These are phyloP conservation scores for Trichoderma gamsii DNA, from an alignment of 495 filamentous ascomycete genomes.

Conservation along the genomic window DNA sequence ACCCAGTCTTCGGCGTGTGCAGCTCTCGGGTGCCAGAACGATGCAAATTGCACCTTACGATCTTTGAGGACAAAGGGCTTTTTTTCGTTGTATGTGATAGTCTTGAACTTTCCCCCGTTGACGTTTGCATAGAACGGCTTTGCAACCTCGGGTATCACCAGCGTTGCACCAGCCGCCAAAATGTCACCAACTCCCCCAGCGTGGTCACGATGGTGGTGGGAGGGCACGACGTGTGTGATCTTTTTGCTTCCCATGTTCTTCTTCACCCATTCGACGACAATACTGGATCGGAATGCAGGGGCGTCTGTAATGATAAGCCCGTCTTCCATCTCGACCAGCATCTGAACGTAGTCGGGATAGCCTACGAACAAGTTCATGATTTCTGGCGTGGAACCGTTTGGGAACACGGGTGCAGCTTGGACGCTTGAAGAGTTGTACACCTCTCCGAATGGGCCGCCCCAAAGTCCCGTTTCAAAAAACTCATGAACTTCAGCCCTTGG, in stretches of 20 bases:
- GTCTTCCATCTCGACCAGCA: background rate
- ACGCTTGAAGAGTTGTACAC: background rate
- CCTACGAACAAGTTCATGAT: background rate
- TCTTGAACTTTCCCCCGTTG: background rate
- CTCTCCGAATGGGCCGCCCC: background rate
- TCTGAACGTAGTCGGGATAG: background rate
- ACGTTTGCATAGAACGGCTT: background rate
- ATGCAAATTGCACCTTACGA: background rate
- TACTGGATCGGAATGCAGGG: background rate
- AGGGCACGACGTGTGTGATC: background rate
- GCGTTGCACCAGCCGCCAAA: background rate
- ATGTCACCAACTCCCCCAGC: background rate
- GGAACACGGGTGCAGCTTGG: background rate
- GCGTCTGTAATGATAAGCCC: background rate
- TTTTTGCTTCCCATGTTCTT: background rate
- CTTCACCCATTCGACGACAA: background rate
- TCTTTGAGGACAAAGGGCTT: background rate
- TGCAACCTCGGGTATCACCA: background rate
- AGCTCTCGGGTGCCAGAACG: background rate
- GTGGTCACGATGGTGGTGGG: slow-evolving; percentile 1
- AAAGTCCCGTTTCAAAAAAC: background rate
- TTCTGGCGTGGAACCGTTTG: background rate
- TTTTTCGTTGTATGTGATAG: background rate
- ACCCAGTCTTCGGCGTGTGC: too few species aligned
- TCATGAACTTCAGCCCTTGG: background rate